phyloP scores from a whole-genome alignment of 129 eudicot genomes.

The Chrysanthemum makinoi region DNA sequence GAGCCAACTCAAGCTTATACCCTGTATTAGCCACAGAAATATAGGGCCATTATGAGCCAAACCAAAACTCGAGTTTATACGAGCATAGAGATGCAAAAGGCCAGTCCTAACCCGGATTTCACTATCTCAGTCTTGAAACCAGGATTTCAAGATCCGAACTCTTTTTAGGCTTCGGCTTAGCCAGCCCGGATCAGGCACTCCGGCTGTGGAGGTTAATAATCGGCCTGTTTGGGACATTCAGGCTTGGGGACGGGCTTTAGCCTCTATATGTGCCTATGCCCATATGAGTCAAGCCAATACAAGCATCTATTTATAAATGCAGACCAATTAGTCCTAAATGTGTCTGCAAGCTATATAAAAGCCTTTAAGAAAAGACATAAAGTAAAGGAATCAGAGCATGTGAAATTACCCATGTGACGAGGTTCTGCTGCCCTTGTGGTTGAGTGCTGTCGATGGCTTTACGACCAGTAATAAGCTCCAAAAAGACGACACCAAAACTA shows the following conservation, averaged over 20 bases:
- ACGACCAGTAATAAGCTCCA: slow-evolving; percentile 73
- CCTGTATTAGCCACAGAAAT: no score
- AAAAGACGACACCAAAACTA: slow-evolving; percentile 62
- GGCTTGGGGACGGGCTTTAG: no score
- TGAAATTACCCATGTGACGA: slow-evolving; percentile 54
- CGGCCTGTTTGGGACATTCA: no score
- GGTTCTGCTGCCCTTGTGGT: slow-evolving; percentile 53
- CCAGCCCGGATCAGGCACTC: no score
- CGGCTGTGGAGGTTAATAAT: no score
- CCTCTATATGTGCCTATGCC: background rate
- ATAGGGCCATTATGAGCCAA: background rate
- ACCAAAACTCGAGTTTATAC: background rate
- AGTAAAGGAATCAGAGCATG: background rate
- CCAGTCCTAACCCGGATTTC: no score
- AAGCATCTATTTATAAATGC: background rate
- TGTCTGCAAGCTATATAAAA: background rate
- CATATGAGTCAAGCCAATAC: background rate
- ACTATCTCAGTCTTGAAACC: no score
- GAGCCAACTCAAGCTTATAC: no score
- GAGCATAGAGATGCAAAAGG: background rate
- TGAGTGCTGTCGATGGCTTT: slow-evolving; percentile 52
- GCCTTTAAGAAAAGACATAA: background rate
- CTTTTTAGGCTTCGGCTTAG: no score
- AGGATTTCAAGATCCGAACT: no score
- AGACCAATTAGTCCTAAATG: background rate